These are phyloP conservation scores for Termitomyces sp. DNA, from an alignment of 768 basidiomycete genomes.

Conservation along the genomic window DNA sequence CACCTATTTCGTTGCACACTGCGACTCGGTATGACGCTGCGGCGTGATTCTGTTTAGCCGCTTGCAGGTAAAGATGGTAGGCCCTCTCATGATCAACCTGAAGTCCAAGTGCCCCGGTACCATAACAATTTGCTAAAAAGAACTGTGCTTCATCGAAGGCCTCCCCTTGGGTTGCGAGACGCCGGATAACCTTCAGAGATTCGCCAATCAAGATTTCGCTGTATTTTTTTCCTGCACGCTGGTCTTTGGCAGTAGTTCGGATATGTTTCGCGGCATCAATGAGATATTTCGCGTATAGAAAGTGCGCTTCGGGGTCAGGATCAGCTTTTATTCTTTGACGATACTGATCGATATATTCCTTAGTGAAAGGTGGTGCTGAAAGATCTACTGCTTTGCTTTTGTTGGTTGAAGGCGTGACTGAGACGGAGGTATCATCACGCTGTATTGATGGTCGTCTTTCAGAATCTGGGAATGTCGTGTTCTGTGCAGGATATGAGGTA, in stretches of 20 bases:
- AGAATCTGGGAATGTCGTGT: constrained; percentile 36
- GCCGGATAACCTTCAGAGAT: constrained; percentile 87
- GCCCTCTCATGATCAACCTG: constrained; percentile 97
- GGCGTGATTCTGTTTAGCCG: constrained; percentile 95
- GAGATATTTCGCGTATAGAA: constrained; percentile 96
- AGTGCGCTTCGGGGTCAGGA: constrained; percentile 97
- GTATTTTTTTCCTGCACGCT: constrained; percentile 86
- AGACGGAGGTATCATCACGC: constrained; percentile 55
- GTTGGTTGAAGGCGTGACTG: constrained; percentile 53
- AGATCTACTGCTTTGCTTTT: constrained; percentile 84
- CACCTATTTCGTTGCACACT: constrained; percentile 98
- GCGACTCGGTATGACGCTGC: constrained; percentile 95
- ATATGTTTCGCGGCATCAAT: constrained; percentile 97
- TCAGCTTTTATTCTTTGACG: constrained; percentile 96
- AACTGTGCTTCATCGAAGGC: constrained; percentile 97
- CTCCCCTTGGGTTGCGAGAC: constrained; percentile 88
- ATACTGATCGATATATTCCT: constrained; percentile 97
- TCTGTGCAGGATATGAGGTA: constrained; percentile 23
- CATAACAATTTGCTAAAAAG: constrained; percentile 96
- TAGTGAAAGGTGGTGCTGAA: constrained; percentile 83
- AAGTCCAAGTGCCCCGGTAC: constrained; percentile 92
- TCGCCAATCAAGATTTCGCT: constrained; percentile 85
- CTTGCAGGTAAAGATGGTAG: constrained; percentile 95
- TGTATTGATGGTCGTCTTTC: constrained; percentile 56
- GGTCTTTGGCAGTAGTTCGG: constrained; percentile 66